Evolutionary conservation across 2,329 filamentous ascomycete species (phyloP).

Genomic region (Hypoxylon rubiginosum): DNA sequence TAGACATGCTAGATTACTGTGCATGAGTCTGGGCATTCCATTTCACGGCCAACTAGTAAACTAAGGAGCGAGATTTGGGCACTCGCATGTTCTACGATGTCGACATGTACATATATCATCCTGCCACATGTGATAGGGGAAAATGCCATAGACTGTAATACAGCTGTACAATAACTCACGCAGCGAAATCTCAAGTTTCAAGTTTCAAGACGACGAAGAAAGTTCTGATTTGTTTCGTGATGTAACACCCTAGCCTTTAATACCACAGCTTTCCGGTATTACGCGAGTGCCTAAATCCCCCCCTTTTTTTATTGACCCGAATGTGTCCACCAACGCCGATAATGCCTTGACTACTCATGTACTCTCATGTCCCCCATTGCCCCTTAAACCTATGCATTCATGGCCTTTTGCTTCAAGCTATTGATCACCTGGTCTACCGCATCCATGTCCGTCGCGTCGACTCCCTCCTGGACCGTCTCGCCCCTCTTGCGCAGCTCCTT

Average conservation of each 20-base stretch:
- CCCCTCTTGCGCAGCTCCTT: conserved; percentile 71
- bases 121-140: conserved; percentile 12
- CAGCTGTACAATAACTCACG: conserved; percentile 46
- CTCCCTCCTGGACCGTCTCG: conserved; percentile 65
- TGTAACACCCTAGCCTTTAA: conserved; percentile 1
- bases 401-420: conserved; percentile 69
- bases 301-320: conserved; percentile 34
- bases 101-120: conserved; percentile 39
- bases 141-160: conserved; percentile 43
- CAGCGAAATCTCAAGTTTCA: conserved; percentile 13
- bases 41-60: conserved; percentile 80
- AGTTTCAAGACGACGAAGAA: conserved; percentile 8
- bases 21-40: conserved; percentile 79
- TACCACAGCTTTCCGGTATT: conserved; percentile 18
- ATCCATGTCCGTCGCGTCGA: conserved; percentile 92
- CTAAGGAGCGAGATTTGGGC: conserved; percentile 41
- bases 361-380: conserved; percentile 2
- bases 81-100: conserved; percentile 13
- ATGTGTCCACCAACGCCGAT: conserved; percentile 38
- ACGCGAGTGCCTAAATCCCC: conserved; percentile 25
- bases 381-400: conserved; percentile 46
- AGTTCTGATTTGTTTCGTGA: conserved; percentile 2
- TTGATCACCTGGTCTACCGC: conserved; percentile 82
- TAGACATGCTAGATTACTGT: conserved; percentile 83
- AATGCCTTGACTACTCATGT: conserved; percentile 26